Conservation (phyloP, 352 stramenopile species). For the Phytophthora megakarya region DNA sequence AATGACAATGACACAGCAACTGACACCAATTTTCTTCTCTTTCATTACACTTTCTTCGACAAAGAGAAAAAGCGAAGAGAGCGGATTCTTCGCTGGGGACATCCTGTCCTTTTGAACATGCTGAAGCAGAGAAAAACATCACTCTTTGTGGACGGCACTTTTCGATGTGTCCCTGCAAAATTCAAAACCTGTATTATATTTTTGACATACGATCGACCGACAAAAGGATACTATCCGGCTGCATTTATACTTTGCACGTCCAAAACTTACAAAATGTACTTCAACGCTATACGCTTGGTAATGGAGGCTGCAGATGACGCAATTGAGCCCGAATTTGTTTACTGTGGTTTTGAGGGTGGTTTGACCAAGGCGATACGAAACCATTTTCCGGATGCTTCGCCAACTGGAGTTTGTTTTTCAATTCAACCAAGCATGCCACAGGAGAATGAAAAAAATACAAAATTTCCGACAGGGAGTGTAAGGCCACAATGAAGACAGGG, state of each 20-base stretch:
- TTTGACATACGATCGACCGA: slow-evolving; percentile 17
- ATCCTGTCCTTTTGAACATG: slow-evolving; percentile 1
- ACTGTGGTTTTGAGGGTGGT: slow-evolving; percentile 26
- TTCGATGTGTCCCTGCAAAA: slow-evolving; percentile 13
- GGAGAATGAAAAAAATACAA: slow-evolving; percentile 11
- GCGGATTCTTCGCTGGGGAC: neutral
- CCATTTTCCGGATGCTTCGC: slow-evolving; percentile 12
- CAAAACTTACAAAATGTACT: slow-evolving; percentile 18
- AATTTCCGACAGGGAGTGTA: slow-evolving; percentile 2
- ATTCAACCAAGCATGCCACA: slow-evolving; percentile 12
- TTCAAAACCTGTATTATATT: slow-evolving; percentile 26
- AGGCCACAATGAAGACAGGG: slow-evolving; percentile 10
- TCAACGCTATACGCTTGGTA: slow-evolving; percentile 20
- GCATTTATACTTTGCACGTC: slow-evolving; percentile 14
- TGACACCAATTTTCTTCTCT: neutral
- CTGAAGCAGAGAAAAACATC: slow-evolving; percentile 6
- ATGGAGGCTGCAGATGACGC: neutral
- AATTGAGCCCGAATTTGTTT: slow-evolving; percentile 13
- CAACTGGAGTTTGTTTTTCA: slow-evolving; percentile 27
- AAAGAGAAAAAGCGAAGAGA: neutral
- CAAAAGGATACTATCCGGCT: slow-evolving; percentile 2
- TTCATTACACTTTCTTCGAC: slow-evolving; percentile 1
- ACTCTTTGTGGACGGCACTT: slow-evolving; percentile 36
- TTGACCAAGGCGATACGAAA: slow-evolving; percentile 16
- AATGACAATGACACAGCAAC: neutral